These are phyloP conservation scores for Xylariaceae sp. DNA, from an alignment of 2,329 filamentous ascomycete genomes.

Conservation along the genomic window DNA sequence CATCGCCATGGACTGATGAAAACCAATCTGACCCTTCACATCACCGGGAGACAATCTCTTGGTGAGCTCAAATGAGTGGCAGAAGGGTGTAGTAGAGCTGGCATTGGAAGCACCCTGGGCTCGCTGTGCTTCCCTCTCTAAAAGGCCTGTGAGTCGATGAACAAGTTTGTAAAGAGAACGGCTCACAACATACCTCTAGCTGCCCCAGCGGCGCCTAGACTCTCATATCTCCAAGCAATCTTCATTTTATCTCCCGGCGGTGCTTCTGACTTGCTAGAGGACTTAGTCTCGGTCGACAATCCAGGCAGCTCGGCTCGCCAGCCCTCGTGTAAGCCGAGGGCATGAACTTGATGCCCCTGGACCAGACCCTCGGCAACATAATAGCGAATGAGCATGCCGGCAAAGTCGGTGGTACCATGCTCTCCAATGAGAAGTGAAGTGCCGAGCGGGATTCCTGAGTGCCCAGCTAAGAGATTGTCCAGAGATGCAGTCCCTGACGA, in stretches of 20 bases:
- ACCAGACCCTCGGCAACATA: conserved; percentile 90
- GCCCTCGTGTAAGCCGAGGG: conserved; percentile 70
- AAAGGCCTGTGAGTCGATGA: conserved; percentile 12
- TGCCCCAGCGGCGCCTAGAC: conserved; percentile 64
- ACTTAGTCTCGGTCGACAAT: conserved; percentile 44
- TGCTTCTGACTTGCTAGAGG: conserved; percentile 37
- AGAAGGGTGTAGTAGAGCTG: conserved; percentile 46
- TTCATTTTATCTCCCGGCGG: conserved; percentile 76
- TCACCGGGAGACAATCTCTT: conserved; percentile 52
- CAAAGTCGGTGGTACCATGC: conserved; percentile 89
- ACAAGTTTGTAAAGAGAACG: conserved; percentile 1
- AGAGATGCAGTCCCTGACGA: conserved; percentile 87
- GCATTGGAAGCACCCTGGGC: conserved; percentile 17
- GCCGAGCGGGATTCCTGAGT: conserved; percentile 78
- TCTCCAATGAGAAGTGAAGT: conserved; percentile 79
- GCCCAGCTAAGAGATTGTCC: conserved; percentile 78
- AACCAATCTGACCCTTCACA: conserved; percentile 48
- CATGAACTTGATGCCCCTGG: conserved; percentile 83
- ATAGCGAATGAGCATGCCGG: conserved; percentile 75
- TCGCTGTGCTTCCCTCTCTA: conserved; percentile 28
- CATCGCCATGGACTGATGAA: conserved; percentile 39
- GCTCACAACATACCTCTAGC: conserved; percentile 54
- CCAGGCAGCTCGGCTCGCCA: conserved; percentile 86
- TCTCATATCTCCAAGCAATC: conserved; percentile 97
- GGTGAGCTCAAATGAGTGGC: conserved; percentile 67